phyloP scores from a whole-genome alignment of 441 rosid species.

The Populus hybrid region DNA sequence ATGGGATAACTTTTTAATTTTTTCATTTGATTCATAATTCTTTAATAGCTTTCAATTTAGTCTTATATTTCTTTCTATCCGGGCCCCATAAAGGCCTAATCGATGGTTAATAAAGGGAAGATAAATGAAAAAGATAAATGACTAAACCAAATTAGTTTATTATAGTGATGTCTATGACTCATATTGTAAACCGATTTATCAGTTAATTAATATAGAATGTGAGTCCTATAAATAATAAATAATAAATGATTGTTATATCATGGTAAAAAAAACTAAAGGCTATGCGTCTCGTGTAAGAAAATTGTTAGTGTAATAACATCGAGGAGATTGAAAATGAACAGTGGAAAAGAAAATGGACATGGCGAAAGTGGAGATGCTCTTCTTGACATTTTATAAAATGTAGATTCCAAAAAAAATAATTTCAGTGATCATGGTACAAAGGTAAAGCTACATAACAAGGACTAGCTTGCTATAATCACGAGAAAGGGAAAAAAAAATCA shows the following conservation, averaged over 20 bases:
- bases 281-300: background rate
- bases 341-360: background rate
- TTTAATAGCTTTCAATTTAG: too few relatives aligned
- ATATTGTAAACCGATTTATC: too few relatives aligned
- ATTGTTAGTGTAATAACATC: background rate
- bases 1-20: too few relatives aligned
- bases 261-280: background rate
- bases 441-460: slow-evolving; percentile 4
- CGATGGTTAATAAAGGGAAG: too few relatives aligned
- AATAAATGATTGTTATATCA: background rate
- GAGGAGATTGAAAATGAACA: background rate
- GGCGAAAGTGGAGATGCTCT: background rate
- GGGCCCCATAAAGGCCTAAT: rapidly evolving
- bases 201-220: background rate
- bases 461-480: slow-evolving; percentile 9
- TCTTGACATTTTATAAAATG: background rate
- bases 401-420: background rate
- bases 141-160: too few relatives aligned
- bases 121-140: too few relatives aligned
- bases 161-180: rapidly evolving
- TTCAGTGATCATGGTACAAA: background rate
- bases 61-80: rapidly evolving
- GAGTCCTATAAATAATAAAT: background rate
- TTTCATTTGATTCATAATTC: too few relatives aligned
- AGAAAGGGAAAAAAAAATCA: slow-evolving; percentile 14